Base-by-base conservation (phyloP, 495 filamentous ascomycete species). In the Thermothielavioides terrestris region DNA sequence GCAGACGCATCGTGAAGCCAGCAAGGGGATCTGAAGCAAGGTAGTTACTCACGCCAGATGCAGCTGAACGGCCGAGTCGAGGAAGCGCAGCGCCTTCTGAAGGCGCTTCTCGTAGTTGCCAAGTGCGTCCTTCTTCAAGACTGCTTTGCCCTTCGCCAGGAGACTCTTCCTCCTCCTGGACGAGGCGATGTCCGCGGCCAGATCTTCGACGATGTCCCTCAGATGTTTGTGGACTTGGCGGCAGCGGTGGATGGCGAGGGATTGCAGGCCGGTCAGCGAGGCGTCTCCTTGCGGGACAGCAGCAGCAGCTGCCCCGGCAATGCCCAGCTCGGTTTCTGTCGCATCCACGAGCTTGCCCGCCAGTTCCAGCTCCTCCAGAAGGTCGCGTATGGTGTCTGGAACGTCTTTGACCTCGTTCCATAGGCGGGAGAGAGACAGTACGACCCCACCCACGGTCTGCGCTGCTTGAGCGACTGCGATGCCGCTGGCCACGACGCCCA, bases 321-420 rank as follows among this genome's bases (percentile, higher is more conserved):
- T 6, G 3, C 1, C 20, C 23, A 66, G 31, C 11, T 39, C 37
- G 18, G 62, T 60, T 2, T 55, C 54, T 1, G 48, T 28, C 26
- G 54, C 54, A 41, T 27, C 53, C 7, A 72, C 26, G 7, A 65
- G 47, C 7, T 46, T 47, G 17, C 55, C 51, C 2, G 69, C 46
- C 7, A 61, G 46, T 2, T 67, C 57, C 17, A 70, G 54, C 28
- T 70, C 55, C 0, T 55, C 46, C 12, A 63, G 44, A 0, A 68
- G 53, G 11, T 58, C 46, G 3, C 36, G 41, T 20, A 73, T 61
- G 2, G 60, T 55, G 2, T 56, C 55, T 4, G 65, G 68, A 2
- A 66, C 61, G 32, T 70, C 60, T 50, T 59, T 49, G 4, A 72
- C 40, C 6, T 65, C 62, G 6, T 52, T 49, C 63, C 66, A 72